Evolutionary conservation across 805 yeast genomes (phyloP).

Genomic region (Wickerhamiella lipophila): DNA sequence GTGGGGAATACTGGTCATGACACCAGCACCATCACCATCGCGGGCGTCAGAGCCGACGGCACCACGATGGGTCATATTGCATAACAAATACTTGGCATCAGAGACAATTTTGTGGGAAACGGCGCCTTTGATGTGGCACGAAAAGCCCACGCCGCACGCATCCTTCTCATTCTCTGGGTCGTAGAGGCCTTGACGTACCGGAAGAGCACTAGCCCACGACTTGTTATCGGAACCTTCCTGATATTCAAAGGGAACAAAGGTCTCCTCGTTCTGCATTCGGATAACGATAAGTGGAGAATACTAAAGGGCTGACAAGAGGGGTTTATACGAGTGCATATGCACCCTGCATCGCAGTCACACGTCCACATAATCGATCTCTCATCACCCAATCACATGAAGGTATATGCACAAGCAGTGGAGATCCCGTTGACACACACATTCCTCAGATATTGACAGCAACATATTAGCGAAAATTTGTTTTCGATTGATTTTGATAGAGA

Average conservation of each 20-base stretch:
- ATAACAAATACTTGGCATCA: slow-evolving; percentile 70
- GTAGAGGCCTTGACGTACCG: slow-evolving; percentile 76
- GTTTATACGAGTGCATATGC: slow-evolving; percentile 7
- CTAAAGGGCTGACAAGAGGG: background rate
- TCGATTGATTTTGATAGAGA: background rate
- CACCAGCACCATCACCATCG: slow-evolving; percentile 99
- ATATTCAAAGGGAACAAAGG: slow-evolving; percentile 39
- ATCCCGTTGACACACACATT: too few relatives aligned
- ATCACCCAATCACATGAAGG: slow-evolving; percentile 7
- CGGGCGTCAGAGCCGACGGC: slow-evolving; percentile 92
- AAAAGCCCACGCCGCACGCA: slow-evolving; percentile 98
- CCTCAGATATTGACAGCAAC: too few relatives aligned
- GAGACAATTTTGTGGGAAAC: slow-evolving; percentile 84
- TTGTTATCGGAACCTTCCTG: slow-evolving; percentile 66
- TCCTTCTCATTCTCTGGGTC: slow-evolving; percentile 91
- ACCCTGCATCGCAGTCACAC: slow-evolving; percentile 4
- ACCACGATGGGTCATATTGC: slow-evolving; percentile 98
- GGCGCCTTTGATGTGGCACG: slow-evolving; percentile 82
- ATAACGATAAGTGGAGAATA: background rate
- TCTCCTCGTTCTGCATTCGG: slow-evolving; percentile 1
- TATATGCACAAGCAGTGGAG: background rate
- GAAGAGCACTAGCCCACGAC: slow-evolving; percentile 88
- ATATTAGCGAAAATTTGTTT: background rate
- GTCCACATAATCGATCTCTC: slow-evolving; percentile 5
- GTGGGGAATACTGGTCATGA: slow-evolving; percentile 85